Base-by-base conservation (phyloP, 2,329 filamentous ascomycete genomes). In the Diaporthe sp. region DNA sequence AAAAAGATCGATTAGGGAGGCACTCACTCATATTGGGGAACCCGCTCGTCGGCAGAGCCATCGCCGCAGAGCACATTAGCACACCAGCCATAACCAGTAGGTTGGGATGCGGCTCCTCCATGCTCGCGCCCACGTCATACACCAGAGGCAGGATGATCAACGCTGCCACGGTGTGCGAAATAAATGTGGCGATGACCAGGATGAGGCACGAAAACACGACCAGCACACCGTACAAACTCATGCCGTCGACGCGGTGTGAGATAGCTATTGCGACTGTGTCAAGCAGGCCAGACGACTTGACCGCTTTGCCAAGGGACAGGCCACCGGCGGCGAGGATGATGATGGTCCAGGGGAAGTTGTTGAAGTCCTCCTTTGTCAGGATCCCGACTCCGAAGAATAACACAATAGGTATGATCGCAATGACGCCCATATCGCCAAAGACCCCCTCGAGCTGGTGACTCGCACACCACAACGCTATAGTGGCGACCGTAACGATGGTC, bases 301-400 rank as follows among this genome's bases (percentile, higher is more conserved):
- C 97, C 0, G 96, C 94, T 84, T 98, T 98, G 74, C 97, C 97
- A 0, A 99, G 91, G 1, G 95, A 95, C 47, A 99, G 87, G 10
- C 97, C 97, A 63, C 97, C 97, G 0, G 97, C 96, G 0, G 97
- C 97, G 28, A 99, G 92, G 81, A 99, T 98, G 85, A 99, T 98
- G 85, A 99, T 99, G 28, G 97, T 99, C 97, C 97, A 99, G 53
- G 98, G 93, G 85, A 99, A 99, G 85, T 99, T 99, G 88, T 99
- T 99, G 83, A 99, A 99, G 85, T 99, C 97, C 85, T 98, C 97
- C 85, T 98, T 99, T 67, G 96, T 98, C 44, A 99, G 88, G 79
- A 98, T 96, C 15, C 97, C 97, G 2, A 95, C 96, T 73, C 97
- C 97, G 81, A 99, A 99, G 89, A 99, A 99, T 57, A 98, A 88